Conservation (phyloP, 345 rosid genomes). For the Aquilaria sinensis region DNA sequence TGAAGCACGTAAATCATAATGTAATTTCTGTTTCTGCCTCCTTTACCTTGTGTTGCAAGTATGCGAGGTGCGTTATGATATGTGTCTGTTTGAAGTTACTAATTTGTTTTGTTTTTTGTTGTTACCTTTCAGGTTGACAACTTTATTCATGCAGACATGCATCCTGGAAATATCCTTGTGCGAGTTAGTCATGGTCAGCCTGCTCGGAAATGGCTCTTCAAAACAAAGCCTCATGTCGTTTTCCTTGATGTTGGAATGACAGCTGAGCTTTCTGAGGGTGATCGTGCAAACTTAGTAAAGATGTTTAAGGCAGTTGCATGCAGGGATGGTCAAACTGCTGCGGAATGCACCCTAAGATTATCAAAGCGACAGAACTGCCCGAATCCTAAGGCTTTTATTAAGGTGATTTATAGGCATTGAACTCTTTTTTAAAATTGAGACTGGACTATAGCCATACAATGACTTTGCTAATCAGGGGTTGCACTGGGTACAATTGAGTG, state of each 20-base stretch:
- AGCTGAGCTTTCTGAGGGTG: slow-evolving; percentile 84
- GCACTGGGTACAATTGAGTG: too few relatives aligned
- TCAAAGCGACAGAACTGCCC: slow-evolving; percentile 88
- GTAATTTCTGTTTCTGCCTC: too few relatives aligned
- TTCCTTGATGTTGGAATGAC: slow-evolving; percentile 99
- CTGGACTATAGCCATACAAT: too few relatives aligned
- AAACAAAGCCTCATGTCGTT: slow-evolving; percentile 80
- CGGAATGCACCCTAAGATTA: slow-evolving; percentile 61
- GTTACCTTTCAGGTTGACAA: slow-evolving; percentile 73
- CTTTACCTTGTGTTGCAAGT: too few relatives aligned
- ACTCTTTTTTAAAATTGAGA: too few relatives aligned
- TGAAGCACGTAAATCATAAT: too few relatives aligned
- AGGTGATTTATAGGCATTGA: slow-evolving; percentile 28
- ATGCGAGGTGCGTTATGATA: too few relatives aligned
- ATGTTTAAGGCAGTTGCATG: slow-evolving; percentile 86
- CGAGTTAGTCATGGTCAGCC: slow-evolving; percentile 50
- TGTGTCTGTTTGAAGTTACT: too few relatives aligned
- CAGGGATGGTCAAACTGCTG: slow-evolving; percentile 88
- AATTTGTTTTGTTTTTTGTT: too few relatives aligned
- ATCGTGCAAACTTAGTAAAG: slow-evolving; percentile 65
- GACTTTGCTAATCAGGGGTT: too few relatives aligned
- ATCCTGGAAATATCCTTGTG: slow-evolving; percentile 94
- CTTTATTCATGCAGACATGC: slow-evolving; percentile 99
- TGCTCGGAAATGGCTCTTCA: slow-evolving; percentile 63
- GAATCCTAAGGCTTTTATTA: slow-evolving; percentile 72